Conservation (phyloP, 208 protist species). For the Wallacemonas collosoma region DNA sequence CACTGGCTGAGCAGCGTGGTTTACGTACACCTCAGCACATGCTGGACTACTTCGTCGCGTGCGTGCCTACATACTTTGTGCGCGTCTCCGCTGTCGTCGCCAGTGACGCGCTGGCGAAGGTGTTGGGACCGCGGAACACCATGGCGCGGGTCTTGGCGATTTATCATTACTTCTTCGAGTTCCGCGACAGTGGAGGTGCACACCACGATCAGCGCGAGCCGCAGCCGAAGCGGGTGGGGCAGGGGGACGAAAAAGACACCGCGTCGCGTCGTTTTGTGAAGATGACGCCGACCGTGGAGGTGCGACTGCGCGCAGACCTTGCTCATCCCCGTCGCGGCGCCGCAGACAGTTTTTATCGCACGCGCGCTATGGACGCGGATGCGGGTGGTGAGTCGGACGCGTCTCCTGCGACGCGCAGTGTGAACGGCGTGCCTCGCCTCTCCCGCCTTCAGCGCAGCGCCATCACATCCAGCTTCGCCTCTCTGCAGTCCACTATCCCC, state of each 20-base stretch:
- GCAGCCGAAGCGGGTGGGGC: no score
- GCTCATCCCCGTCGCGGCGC: conserved; percentile 45
- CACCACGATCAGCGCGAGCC: no score
- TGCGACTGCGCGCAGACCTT: conserved; percentile 47
- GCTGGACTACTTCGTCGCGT: conserved; percentile 83
- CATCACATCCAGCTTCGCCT: conserved; percentile 31
- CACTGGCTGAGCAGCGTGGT: conserved; percentile 54
- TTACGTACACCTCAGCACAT: conserved; percentile 65
- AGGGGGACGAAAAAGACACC: no score
- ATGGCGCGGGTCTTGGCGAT: conserved; percentile 62
- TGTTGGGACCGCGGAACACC: conserved; percentile 48
- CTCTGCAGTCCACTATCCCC: conserved; percentile 26
- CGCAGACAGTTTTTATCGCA: conserved; percentile 58
- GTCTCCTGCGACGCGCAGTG: neutral
- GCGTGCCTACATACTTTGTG: conserved; percentile 78
- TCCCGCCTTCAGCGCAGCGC: conserved; percentile 26
- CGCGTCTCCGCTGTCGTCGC: conserved; percentile 47
- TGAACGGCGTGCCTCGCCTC: neutral
- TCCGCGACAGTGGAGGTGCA: neutral
- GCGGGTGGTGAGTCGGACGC: no score
- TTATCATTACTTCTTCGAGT: conserved; percentile 77
- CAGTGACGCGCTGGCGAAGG: conserved; percentile 52
- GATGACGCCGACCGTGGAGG: neutral
- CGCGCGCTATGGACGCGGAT: neutral
- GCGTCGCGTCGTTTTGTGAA: no score